Evolutionary conservation across 306 rosid genomes (phyloP).

Genomic region (Aeschynomene evenia): DNA sequence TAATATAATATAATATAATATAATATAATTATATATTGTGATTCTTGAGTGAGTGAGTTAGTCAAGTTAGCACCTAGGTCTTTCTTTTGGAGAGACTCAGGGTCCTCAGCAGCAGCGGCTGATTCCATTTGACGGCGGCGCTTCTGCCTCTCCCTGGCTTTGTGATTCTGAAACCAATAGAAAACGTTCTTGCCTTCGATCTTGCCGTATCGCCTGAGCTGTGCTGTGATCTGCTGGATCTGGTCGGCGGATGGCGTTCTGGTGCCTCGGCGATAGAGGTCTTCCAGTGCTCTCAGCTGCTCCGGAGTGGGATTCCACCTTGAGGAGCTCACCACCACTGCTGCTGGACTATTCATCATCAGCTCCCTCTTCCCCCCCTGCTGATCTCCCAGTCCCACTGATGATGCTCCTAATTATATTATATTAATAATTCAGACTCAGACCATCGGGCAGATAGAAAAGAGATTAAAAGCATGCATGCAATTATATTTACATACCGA

Average conservation of each 20-base stretch:
- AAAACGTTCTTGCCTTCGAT: constrained; percentile 79
- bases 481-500: constrained; percentile 35
- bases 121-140: constrained; percentile 82
- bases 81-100: constrained; percentile 48
- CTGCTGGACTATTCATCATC: constrained; percentile 25
- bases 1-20: too few species aligned
- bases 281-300: constrained; percentile 82
- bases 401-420: too few species aligned
- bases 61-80: constrained; percentile 51
- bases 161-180: constrained; percentile 84
- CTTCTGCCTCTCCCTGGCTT: constrained; percentile 78
- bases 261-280: constrained; percentile 76
- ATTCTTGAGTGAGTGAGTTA: too few species aligned
- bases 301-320: constrained; percentile 98
- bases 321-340: constrained; percentile 78
- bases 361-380: constrained; percentile 62
- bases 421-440: too few species aligned
- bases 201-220: constrained; percentile 66
- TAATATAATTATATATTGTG: too few species aligned
- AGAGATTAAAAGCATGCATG: neutral
- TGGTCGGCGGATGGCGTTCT: constrained; percentile 87
- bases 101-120: neutral
- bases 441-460: too few species aligned
- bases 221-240: constrained; percentile 71
- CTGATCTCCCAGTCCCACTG: too few species aligned